phyloP scores from a whole-genome alignment of 73 alveolate genomes.

The Blepharisma japonicum region DNA sequence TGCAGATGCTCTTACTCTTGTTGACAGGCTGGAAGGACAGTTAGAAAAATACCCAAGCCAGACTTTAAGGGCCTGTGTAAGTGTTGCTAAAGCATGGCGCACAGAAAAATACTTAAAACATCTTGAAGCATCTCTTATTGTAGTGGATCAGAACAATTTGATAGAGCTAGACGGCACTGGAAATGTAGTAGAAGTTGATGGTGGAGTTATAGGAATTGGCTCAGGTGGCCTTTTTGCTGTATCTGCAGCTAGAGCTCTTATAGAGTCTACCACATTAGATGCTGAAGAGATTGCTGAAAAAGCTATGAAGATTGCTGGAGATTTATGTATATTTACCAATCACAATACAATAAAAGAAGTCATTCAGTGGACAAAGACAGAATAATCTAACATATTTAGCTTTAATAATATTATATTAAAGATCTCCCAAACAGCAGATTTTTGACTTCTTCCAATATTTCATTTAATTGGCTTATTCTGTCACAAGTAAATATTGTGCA shows the following conservation, averaged over 20 bases:
- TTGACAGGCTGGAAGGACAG: conserved; percentile 61
- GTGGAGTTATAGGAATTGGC: conserved; percentile 63
- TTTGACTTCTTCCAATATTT: too few species aligned
- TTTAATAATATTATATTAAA: too few species aligned
- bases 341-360: conserved; percentile 47
- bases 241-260: conserved; percentile 66
- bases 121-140: conserved; percentile 52
- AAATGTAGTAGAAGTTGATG: conserved; percentile 54
- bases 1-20: conserved; percentile 62
- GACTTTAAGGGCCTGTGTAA: conserved; percentile 68
- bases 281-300: conserved; percentile 62
- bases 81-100: conserved; percentile 69
- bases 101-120: conserved; percentile 47
- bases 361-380: conserved; percentile 26
- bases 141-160: conserved; percentile 52
- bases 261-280: conserved; percentile 40
- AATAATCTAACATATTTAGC: too few species aligned
- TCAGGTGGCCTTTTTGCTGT: conserved; percentile 53
- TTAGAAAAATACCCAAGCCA: conserved; percentile 63
- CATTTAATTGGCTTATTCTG: too few species aligned
- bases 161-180: conserved; percentile 66
- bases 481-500: too few species aligned
- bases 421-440: too few species aligned
- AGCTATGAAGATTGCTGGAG: conserved; percentile 75
- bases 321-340: conserved; percentile 61